Evolutionary conservation across 2,329 filamentous ascomycete genomes (phyloP).

Genomic region (Penicillium sp.): DNA sequence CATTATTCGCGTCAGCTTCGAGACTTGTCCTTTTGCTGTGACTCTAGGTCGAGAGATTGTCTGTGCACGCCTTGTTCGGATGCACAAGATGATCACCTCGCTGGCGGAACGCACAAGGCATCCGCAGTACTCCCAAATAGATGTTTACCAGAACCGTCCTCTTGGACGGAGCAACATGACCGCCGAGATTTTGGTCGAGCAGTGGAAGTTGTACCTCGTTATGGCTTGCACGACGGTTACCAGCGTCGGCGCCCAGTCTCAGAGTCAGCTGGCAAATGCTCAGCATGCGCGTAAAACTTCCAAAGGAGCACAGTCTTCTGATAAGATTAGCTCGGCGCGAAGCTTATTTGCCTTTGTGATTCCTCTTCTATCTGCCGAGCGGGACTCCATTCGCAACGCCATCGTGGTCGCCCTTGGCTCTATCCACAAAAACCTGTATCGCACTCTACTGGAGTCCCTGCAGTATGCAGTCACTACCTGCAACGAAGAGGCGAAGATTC

Average conservation of each 20-base stretch:
- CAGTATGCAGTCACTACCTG: slow-evolving; percentile 83
- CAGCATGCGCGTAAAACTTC: slow-evolving; percentile 84
- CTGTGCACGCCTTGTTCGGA: slow-evolving; percentile 87
- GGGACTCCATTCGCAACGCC: slow-evolving; percentile 80
- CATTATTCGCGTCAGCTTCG: slow-evolving; percentile 83
- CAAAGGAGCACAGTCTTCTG: slow-evolving; percentile 63
- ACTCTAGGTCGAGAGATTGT: slow-evolving; percentile 89
- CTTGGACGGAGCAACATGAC: slow-evolving; percentile 61
- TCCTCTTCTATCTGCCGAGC: slow-evolving; percentile 77
- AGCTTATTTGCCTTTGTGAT: slow-evolving; percentile 91
- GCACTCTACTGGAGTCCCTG: slow-evolving; percentile 83
- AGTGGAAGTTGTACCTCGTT: slow-evolving; percentile 97
- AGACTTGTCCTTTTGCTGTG: slow-evolving; percentile 88
- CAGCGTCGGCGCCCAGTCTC: slow-evolving; percentile 69
- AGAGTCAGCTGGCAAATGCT: slow-evolving; percentile 60
- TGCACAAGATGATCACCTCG: slow-evolving; percentile 80
- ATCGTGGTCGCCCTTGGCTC: slow-evolving; percentile 91
- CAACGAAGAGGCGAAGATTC: slow-evolving; percentile 82
- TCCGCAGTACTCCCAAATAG: slow-evolving; percentile 41
- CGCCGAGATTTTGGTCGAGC: slow-evolving; percentile 86
- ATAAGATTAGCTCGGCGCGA: slow-evolving; percentile 83
- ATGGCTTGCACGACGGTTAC: slow-evolving; percentile 96
- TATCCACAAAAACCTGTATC: slow-evolving; percentile 92
- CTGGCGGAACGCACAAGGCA: slow-evolving; percentile 72
- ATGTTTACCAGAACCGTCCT: slow-evolving; percentile 40